Evolutionary conservation across 352 stramenopile genomes (phyloP), one percentile per base, ranked within the genome.

Genomic region (Phytopythium delawarense): DNA sequence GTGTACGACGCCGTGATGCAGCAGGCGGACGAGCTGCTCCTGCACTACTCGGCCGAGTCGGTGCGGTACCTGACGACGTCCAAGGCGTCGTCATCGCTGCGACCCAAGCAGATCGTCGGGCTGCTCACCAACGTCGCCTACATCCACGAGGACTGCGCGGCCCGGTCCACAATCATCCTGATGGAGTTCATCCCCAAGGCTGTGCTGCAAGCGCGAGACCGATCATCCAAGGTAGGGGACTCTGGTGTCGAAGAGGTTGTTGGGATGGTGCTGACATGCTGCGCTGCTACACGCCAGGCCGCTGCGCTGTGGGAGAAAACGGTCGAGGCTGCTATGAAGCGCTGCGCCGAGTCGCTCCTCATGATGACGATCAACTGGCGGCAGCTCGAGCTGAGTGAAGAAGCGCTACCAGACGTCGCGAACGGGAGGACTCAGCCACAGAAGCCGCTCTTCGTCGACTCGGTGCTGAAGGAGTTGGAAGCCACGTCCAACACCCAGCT

Each of bases 51-150:
- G 40, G 71, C 76, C 48, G 81, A 92, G 56, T 69, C 75, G 12
- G 63, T 86, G 32, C 66, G 77, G 30, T 92, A 91, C 34, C 63
- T 92, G 52, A 80, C 89, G 44, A 79, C 69, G 18, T 45, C 76
- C 16, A 92, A 92, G 66, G 46, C 84, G 50, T 88, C 83, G 13
- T 77, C 79, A 9, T 79, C 76, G 11, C 66, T 90, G 46, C 60
- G 83, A 18, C 61, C 77, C 18, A 92, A 92, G 23, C 83, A 90
- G 49, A 71, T 89, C 42, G 71, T 89, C 23, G 78, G 79, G 2
- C 74, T 90, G 7, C 57, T 92, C 21, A 91, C 83, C 35, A 91
- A 92, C 45, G 74, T 86, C 11, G 81, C 79, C 5, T 88, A 87
- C 53, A 76, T 88, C 20, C 76, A 90, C 68, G 78, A 87, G 35